Conservation (phyloP, 768 basidiomycete species). For the Suillus decipiens region DNA sequence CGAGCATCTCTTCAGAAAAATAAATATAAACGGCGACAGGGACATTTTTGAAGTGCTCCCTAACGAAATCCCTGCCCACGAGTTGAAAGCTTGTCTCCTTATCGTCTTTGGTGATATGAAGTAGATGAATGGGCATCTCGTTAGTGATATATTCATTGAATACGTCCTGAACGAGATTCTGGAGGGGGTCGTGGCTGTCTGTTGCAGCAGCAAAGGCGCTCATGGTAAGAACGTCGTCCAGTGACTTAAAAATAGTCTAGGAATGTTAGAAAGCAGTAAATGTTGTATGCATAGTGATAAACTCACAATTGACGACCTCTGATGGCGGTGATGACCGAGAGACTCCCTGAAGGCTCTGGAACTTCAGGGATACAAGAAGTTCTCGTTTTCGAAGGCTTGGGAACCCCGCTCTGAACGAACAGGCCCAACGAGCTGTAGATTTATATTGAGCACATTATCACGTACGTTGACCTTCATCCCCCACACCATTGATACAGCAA, state of each 20-base stretch:
- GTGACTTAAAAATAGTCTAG: not conserved
- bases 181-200: not conserved
- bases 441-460: not conserved
- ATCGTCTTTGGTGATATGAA: not conserved
- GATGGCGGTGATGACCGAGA: not conserved
- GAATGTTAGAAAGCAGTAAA: not conserved
- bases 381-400: not conserved
- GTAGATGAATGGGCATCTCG: conserved; percentile 5
- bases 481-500: not conserved
- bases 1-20: not conserved
- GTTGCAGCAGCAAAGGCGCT: not conserved
- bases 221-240: not conserved
- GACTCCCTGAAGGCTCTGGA: not conserved
- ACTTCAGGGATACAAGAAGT: not conserved
- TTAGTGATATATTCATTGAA: conserved; percentile 2
- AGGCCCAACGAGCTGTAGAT: not conserved
- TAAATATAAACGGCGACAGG: not conserved
- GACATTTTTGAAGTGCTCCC: not conserved
- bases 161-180: not conserved
- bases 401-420: not conserved
- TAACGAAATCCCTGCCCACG: not conserved
- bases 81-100: not conserved
- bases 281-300: not conserved
- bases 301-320: not conserved
- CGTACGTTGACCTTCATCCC: not conserved